phyloP scores from a whole-genome alignment of 306 rosid genomes.

The Crataegus laevigata region DNA sequence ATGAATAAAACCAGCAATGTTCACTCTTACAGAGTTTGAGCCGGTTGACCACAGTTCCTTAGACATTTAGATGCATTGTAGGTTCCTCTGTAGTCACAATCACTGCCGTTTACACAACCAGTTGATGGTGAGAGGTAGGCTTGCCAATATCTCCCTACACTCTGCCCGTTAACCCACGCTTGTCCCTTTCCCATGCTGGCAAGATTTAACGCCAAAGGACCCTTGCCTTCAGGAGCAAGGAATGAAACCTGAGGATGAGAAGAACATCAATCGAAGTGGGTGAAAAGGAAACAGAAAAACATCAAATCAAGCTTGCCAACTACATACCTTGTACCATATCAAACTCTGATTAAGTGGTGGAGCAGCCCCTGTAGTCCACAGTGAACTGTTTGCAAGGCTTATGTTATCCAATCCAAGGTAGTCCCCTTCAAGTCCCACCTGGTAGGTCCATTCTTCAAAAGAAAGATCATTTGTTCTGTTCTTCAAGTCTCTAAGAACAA shows the following conservation, averaged over 20 bases:
- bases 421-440: conserved; percentile 11
- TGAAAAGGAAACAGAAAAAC: background rate
- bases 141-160: conserved; percentile 12
- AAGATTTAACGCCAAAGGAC: conserved; percentile 9
- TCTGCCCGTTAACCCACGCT: conserved; percentile 7
- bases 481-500: conserved; percentile 1
- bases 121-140: conserved; percentile 3
- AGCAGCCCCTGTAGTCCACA: conserved; percentile 4
- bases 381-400: conserved; percentile 7
- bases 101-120: background rate
- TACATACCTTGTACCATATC: conserved; percentile 11
- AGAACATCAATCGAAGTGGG: background rate
- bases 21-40: conserved; percentile 10
- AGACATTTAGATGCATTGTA: conserved; percentile 6
- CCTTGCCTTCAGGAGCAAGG: conserved; percentile 7
- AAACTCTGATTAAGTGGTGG: conserved; percentile 11
- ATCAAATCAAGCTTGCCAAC: background rate
- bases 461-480: conserved; percentile 4
- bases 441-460: conserved; percentile 12
- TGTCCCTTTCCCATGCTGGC: conserved; percentile 16
- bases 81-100: conserved; percentile 10
- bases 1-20: background rate
- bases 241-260: conserved; percentile 1
- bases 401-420: conserved; percentile 3
- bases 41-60: conserved; percentile 4